A percentile compares a stretch with the other conserved stretches of the same genome.
These are phyloP conservation scores for Mucor circinelloides DNA, from an alignment of 371 early-diverging fungal species.

Conservation along the genomic window DNA sequence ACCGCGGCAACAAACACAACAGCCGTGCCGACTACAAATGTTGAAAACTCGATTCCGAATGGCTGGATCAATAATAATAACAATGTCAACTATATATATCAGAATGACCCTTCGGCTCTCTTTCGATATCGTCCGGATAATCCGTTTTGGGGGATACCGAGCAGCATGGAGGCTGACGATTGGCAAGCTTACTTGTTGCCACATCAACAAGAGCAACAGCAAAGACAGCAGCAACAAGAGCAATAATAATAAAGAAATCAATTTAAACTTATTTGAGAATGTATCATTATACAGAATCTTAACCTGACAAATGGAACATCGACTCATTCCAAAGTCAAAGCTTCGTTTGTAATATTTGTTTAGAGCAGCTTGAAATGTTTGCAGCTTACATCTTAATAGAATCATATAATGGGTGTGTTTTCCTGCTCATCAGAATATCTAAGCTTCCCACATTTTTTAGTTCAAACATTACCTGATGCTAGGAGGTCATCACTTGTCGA, in stretches of 20 bases:
- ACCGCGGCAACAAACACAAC: neutral
- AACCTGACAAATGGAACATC: neutral
- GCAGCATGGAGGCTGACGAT: constrained; percentile 39
- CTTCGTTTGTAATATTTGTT: too few relatives aligned
- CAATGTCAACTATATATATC: neutral
- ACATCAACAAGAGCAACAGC: constrained; percentile 5
- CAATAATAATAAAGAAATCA: neutral
- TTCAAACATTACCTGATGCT: neutral
- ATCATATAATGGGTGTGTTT: too few relatives aligned
- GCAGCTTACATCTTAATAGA: too few relatives aligned
- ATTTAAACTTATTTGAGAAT: neutral
- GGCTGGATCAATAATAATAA: neutral
- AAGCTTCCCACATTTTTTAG: too few relatives aligned
- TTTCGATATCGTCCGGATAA: constrained; percentile 40
- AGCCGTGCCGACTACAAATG: neutral
- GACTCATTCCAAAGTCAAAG: neutral
- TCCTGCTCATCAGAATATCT: too few relatives aligned
- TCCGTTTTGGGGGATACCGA: constrained; percentile 51
- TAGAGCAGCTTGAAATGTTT: too few relatives aligned
- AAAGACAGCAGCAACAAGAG: neutral
- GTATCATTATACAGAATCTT: neutral
- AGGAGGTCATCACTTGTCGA: neutral
- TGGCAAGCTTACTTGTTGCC: constrained; percentile 39
- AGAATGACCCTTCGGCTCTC: constrained; percentile 7
- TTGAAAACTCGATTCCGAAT: neutral